Percentiles rank a stretch among this genome's conserved stretches.
Conservation (phyloP, 2,329 filamentous ascomycete species). For the Sordariomycetes sp. region DNA sequence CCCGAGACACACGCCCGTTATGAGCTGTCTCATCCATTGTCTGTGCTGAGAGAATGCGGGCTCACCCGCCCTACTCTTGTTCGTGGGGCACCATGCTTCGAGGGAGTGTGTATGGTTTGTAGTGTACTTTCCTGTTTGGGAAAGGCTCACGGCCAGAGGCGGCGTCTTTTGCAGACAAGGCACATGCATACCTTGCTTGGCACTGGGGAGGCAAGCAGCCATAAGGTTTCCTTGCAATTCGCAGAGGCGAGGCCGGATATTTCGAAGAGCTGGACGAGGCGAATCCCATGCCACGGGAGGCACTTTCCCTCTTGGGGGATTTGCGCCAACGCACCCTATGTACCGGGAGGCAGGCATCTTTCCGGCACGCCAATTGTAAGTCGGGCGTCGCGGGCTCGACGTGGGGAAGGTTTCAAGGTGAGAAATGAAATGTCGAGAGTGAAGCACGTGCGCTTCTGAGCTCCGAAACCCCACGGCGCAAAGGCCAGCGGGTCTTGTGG, state of each 20-base stretch:
- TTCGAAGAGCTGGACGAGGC: not conserved
- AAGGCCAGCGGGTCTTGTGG: not conserved
- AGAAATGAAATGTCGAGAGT: slow-evolving; percentile 7
- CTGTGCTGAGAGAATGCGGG: not conserved
- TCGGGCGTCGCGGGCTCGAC: not conserved
- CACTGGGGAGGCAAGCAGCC: not conserved
- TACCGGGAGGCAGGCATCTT: too few relatives aligned
- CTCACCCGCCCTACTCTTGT: not conserved
- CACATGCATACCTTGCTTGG: not conserved
- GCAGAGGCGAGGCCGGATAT: not conserved
- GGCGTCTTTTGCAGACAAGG: not conserved
- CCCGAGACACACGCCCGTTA: not conserved
- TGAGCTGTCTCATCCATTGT: not conserved
- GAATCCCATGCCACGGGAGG: too few relatives aligned
- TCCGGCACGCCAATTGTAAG: not conserved
- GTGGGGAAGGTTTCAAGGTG: slow-evolving; percentile 3
- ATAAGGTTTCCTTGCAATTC: not conserved
- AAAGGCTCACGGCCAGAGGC: not conserved
- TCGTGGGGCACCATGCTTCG: not conserved
- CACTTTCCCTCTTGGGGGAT: not conserved
- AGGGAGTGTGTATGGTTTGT: not conserved
- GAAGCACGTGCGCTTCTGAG: slow-evolving; percentile 4
- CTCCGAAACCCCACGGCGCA: not conserved
- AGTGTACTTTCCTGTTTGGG: not conserved
- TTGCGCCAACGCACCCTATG: not conserved